Conservation (phyloP, 805 yeast species). For the Kockiozyma suomiensis region DNA sequence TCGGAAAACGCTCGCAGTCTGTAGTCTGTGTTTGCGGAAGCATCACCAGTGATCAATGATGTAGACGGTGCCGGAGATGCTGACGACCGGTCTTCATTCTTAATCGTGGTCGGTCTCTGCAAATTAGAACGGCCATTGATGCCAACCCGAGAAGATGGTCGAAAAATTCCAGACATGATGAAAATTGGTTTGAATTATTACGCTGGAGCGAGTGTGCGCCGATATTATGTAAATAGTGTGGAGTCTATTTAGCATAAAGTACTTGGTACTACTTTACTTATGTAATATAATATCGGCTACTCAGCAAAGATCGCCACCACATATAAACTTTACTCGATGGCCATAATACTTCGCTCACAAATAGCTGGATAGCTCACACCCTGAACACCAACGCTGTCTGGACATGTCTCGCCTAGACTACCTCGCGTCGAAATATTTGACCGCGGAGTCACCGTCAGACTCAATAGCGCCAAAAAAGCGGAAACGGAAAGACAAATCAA, state of each 20-base stretch:
- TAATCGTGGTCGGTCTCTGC: slow-evolving; percentile 10
- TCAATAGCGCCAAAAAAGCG: slow-evolving; percentile 35
- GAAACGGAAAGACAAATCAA: slow-evolving; percentile 35
- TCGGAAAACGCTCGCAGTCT: slow-evolving; percentile 71
- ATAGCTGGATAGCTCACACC: background rate
- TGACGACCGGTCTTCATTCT: slow-evolving; percentile 7
- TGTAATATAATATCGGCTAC: background rate
- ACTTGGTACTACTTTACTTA: background rate
- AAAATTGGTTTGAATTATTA: background rate
- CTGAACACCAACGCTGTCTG: background rate
- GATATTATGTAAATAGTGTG: background rate
- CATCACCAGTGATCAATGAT: background rate
- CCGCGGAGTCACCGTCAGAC: slow-evolving; percentile 32
- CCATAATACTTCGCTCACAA: background rate
- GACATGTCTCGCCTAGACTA: slow-evolving; percentile 53
- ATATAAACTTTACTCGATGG: slow-evolving; percentile 2
- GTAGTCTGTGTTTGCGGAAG: slow-evolving; percentile 41
- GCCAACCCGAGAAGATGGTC: slow-evolving; percentile 12
- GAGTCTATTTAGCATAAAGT: background rate
- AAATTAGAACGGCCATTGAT: background rate
- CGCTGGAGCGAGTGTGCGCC: too few species aligned
- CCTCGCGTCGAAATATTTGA: slow-evolving; percentile 50
- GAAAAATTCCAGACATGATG: slow-evolving; percentile 18
- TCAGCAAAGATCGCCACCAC: background rate
- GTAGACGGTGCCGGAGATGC: background rate